Evolutionary conservation across 495 filamentous ascomycete genomes (phyloP), one percentile per base, ranked within the genome.

Genomic region (Zalerion maritima): DNA sequence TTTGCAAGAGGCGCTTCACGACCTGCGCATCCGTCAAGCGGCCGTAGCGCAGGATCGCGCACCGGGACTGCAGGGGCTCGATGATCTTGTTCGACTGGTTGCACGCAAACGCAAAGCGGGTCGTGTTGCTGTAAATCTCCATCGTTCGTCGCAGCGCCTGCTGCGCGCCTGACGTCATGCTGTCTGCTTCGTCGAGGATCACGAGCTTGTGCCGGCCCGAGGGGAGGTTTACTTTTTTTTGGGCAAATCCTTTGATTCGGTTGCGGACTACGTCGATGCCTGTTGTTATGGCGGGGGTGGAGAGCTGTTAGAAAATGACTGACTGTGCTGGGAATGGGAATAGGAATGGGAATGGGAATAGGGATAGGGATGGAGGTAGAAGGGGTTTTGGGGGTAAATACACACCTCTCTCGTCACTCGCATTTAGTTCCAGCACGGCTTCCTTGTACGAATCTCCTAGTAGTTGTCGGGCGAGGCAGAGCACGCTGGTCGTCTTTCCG

Each of bases 21-120:
- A 99, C 73, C 44, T 99, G 89, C 7, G 69, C 73, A 45, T 99
- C 89, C 2, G 87, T 94, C 34, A 99, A 62, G 30, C 86, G 74
- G 12, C 85, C 74, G 54, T 94, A 99, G 22, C 91, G 79, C 19
- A 99, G 75, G 45, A 99, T 96, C 3, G 89, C 89, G 46, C 89
- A 99, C 31, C 89, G 74, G 8, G 84, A 93, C 53, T 99, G 89
- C 23, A 99, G 60, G 6, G 89, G 91, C 54, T 99, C 89, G 57
- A 99, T 99, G 52, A 99, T 96, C 58, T 96, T 99, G 60, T 96
- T 99, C 33, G 78, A 85, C 54, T 92, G 83, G 52, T 99, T 99
- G 63, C 91, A 96, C 6, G 89, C 89, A 44, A 99, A 96, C 0
- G 89, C 91, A 53, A 99, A 99, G 36, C 89, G 74, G 16, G 89